Evolutionary conservation across 2,329 filamentous ascomycete species (phyloP).

Genomic region (Cordyceps farinosa): DNA sequence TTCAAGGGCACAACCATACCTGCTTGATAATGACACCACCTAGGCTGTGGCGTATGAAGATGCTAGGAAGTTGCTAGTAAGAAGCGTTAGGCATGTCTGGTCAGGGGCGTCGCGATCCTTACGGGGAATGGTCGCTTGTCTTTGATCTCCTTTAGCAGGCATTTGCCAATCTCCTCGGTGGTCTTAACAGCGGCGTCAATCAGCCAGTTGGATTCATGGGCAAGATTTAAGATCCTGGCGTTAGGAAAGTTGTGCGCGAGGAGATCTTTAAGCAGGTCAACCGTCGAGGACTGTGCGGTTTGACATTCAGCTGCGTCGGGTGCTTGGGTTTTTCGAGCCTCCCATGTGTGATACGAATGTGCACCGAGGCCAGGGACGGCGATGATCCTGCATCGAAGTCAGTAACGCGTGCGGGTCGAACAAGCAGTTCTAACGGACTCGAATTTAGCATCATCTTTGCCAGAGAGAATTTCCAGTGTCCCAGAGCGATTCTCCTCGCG

Average conservation of each 20-base stretch:
- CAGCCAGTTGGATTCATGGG: conserved; percentile 24
- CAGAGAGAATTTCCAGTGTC: not conserved
- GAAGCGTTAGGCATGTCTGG: not conserved
- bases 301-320: not conserved
- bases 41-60: conserved; percentile 25
- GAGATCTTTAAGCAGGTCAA: conserved; percentile 21
- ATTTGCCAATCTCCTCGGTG: conserved; percentile 19
- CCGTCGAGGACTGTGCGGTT: not conserved
- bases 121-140: not conserved
- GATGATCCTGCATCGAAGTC: conserved; percentile 19
- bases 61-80: conserved; percentile 21
- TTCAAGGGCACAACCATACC: conserved; percentile 10
- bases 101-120: not conserved
- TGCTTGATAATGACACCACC: conserved; percentile 25
- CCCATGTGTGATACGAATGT: conserved; percentile 22
- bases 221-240: conserved; percentile 22
- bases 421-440: not conserved
- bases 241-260: conserved; percentile 20
- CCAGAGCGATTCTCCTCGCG: not conserved
- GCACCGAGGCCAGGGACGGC: conserved; percentile 23
- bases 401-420: too few species aligned
- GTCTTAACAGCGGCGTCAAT: conserved; percentile 22
- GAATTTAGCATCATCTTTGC: not conserved
- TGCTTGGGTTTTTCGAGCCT: not conserved
- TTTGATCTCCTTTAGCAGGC: conserved; percentile 16